Evolutionary conservation across 306 rosid species (phyloP).

Genomic region (Pyrus betulifolia): DNA sequence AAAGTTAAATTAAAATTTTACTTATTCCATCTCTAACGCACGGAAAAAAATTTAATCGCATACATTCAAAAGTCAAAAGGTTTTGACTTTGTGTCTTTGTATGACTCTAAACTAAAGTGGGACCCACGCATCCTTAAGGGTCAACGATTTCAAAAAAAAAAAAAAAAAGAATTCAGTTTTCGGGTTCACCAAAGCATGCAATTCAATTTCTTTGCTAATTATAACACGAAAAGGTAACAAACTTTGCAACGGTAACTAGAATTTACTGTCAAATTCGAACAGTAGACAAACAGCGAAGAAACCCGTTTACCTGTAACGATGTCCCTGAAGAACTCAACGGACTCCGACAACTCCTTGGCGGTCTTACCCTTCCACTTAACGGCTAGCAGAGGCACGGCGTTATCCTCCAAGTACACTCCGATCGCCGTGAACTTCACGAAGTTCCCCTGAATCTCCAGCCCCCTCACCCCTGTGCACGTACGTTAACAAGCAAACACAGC

Average conservation of each 20-base stretch:
- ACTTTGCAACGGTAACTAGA: background rate
- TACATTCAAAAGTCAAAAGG: too few relatives aligned
- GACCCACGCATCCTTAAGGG: too few relatives aligned
- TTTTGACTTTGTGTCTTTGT: too few relatives aligned
- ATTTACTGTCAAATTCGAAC: background rate
- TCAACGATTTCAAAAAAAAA: too few relatives aligned
- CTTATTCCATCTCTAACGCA: too few relatives aligned
- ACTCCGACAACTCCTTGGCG: slow-evolving; percentile 33
- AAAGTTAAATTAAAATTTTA: too few relatives aligned
- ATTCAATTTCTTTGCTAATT: background rate
- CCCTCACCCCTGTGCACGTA: slow-evolving; percentile 39
- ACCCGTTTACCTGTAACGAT: slow-evolving; percentile 41
- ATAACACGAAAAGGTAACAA: background rate
- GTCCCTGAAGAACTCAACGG: slow-evolving; percentile 61
- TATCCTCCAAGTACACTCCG: slow-evolving; percentile 66
- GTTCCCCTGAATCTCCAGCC: slow-evolving; percentile 44
- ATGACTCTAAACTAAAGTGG: too few relatives aligned
- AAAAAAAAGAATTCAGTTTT: too few relatives aligned
- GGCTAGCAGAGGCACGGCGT: slow-evolving; percentile 42
- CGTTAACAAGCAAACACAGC: background rate
- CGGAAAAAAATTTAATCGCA: too few relatives aligned
- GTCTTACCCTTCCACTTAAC: slow-evolving; percentile 60
- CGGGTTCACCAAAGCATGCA: background rate
- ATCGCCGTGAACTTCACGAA: slow-evolving; percentile 60
- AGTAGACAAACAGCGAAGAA: background rate